Conservation (phyloP, 2,329 filamentous ascomycete genomes). For the Claviceps digitariae region DNA sequence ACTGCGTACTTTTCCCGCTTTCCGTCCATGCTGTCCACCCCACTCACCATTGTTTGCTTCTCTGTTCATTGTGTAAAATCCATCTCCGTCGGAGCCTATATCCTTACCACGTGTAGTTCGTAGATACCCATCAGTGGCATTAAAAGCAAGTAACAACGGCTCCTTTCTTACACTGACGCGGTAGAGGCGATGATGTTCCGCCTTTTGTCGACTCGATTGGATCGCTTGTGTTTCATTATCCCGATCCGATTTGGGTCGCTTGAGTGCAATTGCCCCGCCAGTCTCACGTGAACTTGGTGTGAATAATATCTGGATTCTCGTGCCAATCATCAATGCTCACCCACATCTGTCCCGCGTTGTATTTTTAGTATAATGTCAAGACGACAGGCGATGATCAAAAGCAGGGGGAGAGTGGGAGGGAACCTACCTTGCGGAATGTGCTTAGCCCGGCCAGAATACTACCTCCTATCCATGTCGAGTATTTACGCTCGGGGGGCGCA, state of each 20-base stretch:
- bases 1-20: background rate
- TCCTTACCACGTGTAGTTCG: background rate
- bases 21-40: background rate
- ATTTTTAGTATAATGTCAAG: slow-evolving; percentile 3
- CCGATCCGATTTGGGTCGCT: background rate
- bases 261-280: background rate
- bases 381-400: no score
- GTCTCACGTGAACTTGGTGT: slow-evolving; percentile 82
- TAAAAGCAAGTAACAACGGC: background rate
- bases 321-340: slow-evolving; percentile 99
- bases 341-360: slow-evolving; percentile 66
- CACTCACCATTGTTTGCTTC: background rate
- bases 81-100: background rate
- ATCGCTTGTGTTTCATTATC: background rate
- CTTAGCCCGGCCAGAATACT: slow-evolving; percentile 93
- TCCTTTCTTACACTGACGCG: background rate
- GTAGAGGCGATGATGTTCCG: background rate
- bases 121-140: background rate
- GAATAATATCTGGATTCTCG: slow-evolving; percentile 97
- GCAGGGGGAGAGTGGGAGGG: no score
- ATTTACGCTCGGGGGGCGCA: slow-evolving; percentile 92
- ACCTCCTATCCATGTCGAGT: slow-evolving; percentile 97
- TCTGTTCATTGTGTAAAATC: background rate
- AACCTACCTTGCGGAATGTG: slow-evolving; percentile 86
- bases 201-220: background rate